phyloP scores from a whole-genome alignment of 2,329 filamentous ascomycete species.

The Penicillium sp. region DNA sequence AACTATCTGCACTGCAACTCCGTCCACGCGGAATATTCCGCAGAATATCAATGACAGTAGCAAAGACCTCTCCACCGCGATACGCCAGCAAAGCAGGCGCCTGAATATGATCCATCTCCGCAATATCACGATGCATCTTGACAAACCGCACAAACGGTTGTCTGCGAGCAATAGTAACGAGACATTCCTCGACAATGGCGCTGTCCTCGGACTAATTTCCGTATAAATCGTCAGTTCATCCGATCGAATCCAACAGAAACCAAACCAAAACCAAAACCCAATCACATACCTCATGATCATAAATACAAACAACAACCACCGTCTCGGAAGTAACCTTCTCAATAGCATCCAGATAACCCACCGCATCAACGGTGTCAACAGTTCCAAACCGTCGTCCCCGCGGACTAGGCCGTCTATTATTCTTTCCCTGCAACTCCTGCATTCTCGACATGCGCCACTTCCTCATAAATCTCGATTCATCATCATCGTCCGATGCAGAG shows the following conservation, averaged over 20 bases:
- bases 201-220: constrained; percentile 82
- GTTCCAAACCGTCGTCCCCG: constrained; percentile 74
- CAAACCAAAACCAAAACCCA: background rate
- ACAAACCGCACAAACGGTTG: constrained; percentile 77
- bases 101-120: constrained; percentile 86
- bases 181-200: constrained; percentile 70
- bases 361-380: constrained; percentile 78
- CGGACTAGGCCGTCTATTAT: constrained; percentile 68
- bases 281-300: constrained; percentile 71
- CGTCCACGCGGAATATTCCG: constrained; percentile 70
- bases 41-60: constrained; percentile 80
- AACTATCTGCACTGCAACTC: constrained; percentile 49
- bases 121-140: constrained; percentile 85
- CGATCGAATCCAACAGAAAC: background rate
- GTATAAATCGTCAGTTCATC: background rate
- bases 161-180: constrained; percentile 68
- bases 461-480: constrained; percentile 76
- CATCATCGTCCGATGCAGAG: constrained; percentile 55
- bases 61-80: constrained; percentile 82
- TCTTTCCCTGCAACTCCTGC: constrained; percentile 67
- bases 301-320: constrained; percentile 88
- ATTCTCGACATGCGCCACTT: constrained; percentile 80
- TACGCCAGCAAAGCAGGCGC: constrained; percentile 89
- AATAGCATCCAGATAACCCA: constrained; percentile 92
- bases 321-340: constrained; percentile 81